Conservation (phyloP, 2,329 filamentous ascomycete species). For the Sclerotinia spermophila region DNA sequence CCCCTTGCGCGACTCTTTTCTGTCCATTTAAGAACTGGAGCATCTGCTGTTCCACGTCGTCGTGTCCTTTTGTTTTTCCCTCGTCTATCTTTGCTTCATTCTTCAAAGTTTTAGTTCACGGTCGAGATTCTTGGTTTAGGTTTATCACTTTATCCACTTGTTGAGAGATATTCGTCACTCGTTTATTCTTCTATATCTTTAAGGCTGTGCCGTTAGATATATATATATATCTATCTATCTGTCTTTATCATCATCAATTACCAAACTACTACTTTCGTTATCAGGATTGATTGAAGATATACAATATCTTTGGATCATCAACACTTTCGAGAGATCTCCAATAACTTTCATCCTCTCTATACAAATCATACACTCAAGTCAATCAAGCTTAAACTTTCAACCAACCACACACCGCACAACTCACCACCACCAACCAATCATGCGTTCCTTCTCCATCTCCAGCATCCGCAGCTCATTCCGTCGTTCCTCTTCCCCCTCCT, state of each 20-base stretch:
- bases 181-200: slow-evolving; percentile 5
- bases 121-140: background rate
- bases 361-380: background rate
- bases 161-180: slow-evolving; percentile 12
- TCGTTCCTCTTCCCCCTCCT: slow-evolving; percentile 44
- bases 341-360: background rate
- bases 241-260: background rate
- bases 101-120: background rate
- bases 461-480: slow-evolving; percentile 53
- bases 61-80: background rate
- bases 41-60: slow-evolving; percentile 13
- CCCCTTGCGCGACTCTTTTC: too few species aligned
- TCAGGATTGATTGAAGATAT: background rate
- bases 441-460: slow-evolving; percentile 44
- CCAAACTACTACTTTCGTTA: background rate
- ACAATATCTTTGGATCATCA: background rate
- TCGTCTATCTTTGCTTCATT: background rate
- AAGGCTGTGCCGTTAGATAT: background rate
- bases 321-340: too few species aligned
- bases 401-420: background rate
- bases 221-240: background rate
- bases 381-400: background rate
- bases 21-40: slow-evolving; percentile 11
- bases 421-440: slow-evolving; percentile 22
- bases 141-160: background rate